Conservation (phyloP, 2,329 filamentous ascomycete genomes). For the Paracorniculantispora psalliotae region DNA sequence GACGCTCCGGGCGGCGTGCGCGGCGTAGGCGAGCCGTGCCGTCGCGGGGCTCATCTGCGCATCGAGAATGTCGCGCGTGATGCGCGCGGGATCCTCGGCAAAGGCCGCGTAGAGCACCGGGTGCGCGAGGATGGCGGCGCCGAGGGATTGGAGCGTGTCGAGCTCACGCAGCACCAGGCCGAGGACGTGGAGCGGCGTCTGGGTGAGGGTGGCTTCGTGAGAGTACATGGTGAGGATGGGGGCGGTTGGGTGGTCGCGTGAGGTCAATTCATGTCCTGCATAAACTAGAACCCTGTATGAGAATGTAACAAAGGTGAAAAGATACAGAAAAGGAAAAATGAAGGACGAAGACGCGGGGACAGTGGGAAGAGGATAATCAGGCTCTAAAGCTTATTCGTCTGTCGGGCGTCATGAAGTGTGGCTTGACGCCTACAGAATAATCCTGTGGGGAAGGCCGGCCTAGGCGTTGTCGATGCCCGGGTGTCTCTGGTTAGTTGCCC, state of each 20-base stretch:
- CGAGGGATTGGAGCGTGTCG: slow-evolving; percentile 17
- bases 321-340: background rate
- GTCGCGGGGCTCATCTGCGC: slow-evolving; percentile 8
- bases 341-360: background rate
- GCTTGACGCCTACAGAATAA: background rate
- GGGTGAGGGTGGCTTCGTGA: background rate
- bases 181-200: slow-evolving; percentile 11
- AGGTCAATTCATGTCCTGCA: background rate
- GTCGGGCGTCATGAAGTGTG: background rate
- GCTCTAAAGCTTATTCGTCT: slow-evolving; percentile 2
- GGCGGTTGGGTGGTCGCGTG: background rate
- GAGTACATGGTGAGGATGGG: background rate
- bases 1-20: slow-evolving; percentile 3
- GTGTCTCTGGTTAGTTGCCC: background rate
- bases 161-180: slow-evolving; percentile 25
- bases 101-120: slow-evolving; percentile 10
- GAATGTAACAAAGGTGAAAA: background rate
- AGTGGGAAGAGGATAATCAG: background rate
- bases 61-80: slow-evolving; percentile 11
- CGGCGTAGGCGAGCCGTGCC: slow-evolving; percentile 9
- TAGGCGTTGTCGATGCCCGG: background rate
- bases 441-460: background rate
- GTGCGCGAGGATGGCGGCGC: slow-evolving; percentile 9
- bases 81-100: slow-evolving; percentile 8
- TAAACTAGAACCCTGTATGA: background rate